phyloP scores from a whole-genome alignment of 768 basidiomycete genomes.

The Myochromella boudieri region DNA sequence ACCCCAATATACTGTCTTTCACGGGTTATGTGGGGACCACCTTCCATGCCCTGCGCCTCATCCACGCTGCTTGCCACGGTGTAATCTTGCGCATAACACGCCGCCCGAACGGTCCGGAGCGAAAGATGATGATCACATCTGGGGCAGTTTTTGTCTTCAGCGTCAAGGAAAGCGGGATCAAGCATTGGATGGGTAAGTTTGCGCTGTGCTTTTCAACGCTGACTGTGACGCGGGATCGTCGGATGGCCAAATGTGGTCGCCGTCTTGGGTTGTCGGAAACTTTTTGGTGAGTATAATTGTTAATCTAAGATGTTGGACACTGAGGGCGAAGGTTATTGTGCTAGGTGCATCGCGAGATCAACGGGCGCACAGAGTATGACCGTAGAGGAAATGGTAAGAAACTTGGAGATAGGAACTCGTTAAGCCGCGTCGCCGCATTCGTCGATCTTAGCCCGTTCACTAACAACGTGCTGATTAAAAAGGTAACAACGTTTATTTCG shows the following conservation, averaged over 20 bases:
- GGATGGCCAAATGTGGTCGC: conserved; percentile 76
- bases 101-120: conserved; percentile 78
- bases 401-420: conserved; percentile 36
- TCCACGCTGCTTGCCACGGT: conserved; percentile 79
- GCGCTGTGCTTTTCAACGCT: conserved; percentile 8
- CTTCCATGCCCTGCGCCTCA: conserved; percentile 76
- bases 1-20: conserved; percentile 64
- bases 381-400: conserved; percentile 50
- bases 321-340: background rate
- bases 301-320: background rate
- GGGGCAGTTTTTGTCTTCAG: conserved; percentile 86
- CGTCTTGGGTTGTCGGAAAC: conserved; percentile 81
- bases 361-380: conserved; percentile 63
- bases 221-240: conserved; percentile 16
- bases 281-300: conserved; percentile 59
- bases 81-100: conserved; percentile 82
- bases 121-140: conserved; percentile 59
- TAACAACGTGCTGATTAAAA: conserved; percentile 77
- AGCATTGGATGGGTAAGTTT: conserved; percentile 73
- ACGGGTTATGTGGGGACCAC: conserved; percentile 81
- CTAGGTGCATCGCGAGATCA: conserved; percentile 85
- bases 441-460: conserved; percentile 50
- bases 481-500: conserved; percentile 39
- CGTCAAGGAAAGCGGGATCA: conserved; percentile 86
- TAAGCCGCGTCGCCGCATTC: conserved; percentile 35